Evolutionary conservation across 1,284 basidiomycete genomes (phyloP), one percentile per base, ranked within the genome.

Genomic region (Trametes sp.): DNA sequence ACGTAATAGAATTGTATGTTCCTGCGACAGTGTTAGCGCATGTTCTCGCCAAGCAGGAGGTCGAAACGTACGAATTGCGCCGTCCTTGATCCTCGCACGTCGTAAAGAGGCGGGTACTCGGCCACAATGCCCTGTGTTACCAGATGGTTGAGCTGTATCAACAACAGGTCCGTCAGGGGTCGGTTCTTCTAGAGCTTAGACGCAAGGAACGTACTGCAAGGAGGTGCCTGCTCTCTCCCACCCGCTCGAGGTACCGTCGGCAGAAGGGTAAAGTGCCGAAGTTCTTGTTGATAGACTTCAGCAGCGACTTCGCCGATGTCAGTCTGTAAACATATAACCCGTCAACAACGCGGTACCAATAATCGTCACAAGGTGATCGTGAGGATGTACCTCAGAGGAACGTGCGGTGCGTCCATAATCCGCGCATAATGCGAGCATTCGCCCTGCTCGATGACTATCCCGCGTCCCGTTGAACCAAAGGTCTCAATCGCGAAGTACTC

Each of bases 401-500:
- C 88, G 69, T 85, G 84, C 11, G 91, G 89, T 1, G 89, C 88
- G 73, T 95, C 85, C 63, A 82, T 75, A 35, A 86, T 84, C 73
- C 84, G 86, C 8, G 94, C 95, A 73, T 98, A 99, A 77, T 99
- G 98, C 31, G 95, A 98, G 73, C 91, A 93, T 46, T 96, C 96
- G 24, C 96, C 98, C 86, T 95, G 72, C 72, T 99, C 97, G 14
- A 94, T 83, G n/a, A 98, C 95, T 48, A 89, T 85, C 3, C 97
- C 98, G 45, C 92, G 84, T n/a, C 98, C 98, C 0, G 97, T 99
- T 24, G 93, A 94, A 23, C 98, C 98, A 77, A 99, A 99, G 0
- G 98, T 99, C 78, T 99, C 98, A 66, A 99, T 98, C 19, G 98
- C 98, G 76, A 96, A 99, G 77, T 98, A 98, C 75, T 99, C 98